Evolutionary conservation across 2,329 filamentous ascomycete species (phyloP), one percentile per base, ranked within the genome.

Genomic region (Chalaropsis thielavioides): DNA sequence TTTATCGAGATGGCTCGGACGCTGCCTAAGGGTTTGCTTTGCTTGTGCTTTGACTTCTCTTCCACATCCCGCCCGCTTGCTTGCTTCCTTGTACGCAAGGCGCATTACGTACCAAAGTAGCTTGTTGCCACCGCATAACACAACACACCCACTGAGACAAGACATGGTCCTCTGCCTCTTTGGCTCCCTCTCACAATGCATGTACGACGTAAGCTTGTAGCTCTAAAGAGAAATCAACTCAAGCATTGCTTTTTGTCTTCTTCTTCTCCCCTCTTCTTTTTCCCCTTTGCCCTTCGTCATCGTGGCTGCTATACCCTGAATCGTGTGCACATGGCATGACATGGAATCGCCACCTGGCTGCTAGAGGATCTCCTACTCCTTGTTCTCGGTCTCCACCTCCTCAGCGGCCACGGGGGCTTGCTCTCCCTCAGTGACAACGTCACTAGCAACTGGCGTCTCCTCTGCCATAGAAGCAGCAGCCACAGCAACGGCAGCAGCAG

Each of bases 381-480:
- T 63, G 27, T 59, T 59, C 40, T 60, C 38, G 2, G n/a, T 10
- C 24, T 62, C 61, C 41, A 40, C 56, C 24, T 62, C 61, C 41
- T 24, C 56, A 17, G 38, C 63, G 22, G 56, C 58, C 19, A 17
- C 58, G 15, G 44, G 19, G 8, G 43, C 61, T 15, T 67, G 61
- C 63, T 70, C 69, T 49, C 43, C 67, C 63, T 70, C 64, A 27
- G 31, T 19, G 19, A 27, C 17, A 38, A 35, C 54, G 17, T 35
- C 54, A 19, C 31, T n/a, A 61, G 67, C 67, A 40, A 68, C 59
- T 19, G 62, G 56, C 15, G 44, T 49, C 54, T 59, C 62, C 17
- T 58, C 27, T 38, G 17, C 24, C 27, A 19, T 27, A 58, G 54
- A 22, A 44, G 35, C 58, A 61, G 62, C 56, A 24, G 38, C 38